Base-by-base conservation (phyloP, 176 grass and related monocot genomes). In the Ensete ventricosum region DNA sequence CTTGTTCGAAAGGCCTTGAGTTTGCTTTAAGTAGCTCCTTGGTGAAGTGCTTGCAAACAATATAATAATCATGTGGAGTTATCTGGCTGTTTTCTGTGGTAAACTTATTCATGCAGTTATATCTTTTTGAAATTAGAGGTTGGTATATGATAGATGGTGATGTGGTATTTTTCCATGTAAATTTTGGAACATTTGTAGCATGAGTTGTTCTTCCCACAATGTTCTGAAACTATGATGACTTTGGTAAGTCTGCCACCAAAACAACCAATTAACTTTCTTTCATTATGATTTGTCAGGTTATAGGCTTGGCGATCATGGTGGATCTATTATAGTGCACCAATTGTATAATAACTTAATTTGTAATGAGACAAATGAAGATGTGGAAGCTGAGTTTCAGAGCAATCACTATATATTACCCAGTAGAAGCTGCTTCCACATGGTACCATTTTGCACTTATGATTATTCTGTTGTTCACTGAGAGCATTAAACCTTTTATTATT, bases 341-440 rank as follows among this genome's bases (percentile, higher is more conserved):
- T 77, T 98, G 49, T 98, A 91, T 89, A 84, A 91, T 84, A 89
- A 74, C 50, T 55, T 82, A 52, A 77, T 93, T 75, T 80, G 52
- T 66, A 74, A 79, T 75, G 84, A 89, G 53, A 79, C 73, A 64
- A 84, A 82, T 53, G 84, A 87, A 12, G 94, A 93, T 17, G 67
- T 27, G 0, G 80, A 89, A 80, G 86, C 85, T 80, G 86, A 91
- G 83, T 87, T 98, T 55, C 82, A 80, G 53, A 76, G 62, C 52
- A 81, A 64, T 20, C 34, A 7, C 19, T 98, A 98, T 80, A 85
- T 91, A 84, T 81, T 93, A 85, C 94, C 94, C 60, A 73, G 60
- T 78, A 63, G n/a, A 89, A 87, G 94, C 78, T 75, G 62, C 71
- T 93, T 93, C 64, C 62, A 81, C 49, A 91, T 93, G 90, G 94